Conservation (phyloP, 108 stramenopile genomes). For the Cylindrotheca closterium region DNA sequence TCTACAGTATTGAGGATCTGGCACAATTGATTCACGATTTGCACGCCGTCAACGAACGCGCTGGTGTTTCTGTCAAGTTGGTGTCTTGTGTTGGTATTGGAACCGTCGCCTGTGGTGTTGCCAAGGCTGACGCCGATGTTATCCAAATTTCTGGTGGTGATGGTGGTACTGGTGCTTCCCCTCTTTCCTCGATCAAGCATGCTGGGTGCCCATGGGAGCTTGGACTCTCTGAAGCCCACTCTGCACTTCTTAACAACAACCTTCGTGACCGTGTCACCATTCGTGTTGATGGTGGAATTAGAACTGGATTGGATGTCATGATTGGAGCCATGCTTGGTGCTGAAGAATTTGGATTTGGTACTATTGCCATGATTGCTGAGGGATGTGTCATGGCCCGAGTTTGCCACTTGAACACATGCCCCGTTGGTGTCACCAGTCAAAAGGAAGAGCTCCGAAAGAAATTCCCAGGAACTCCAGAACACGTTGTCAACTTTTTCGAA, state of each 20-base stretch:
- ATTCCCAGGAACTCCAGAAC: conserved; percentile 96
- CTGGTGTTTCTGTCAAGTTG: conserved; percentile 95
- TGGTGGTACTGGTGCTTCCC: conserved; percentile 93
- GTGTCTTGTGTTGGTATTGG: conserved; percentile 96
- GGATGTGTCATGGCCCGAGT: conserved; percentile 96
- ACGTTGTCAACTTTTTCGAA: conserved; percentile 95
- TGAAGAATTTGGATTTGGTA: conserved; percentile 93
- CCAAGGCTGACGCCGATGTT: conserved; percentile 95
- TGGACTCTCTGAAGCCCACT: conserved; percentile 90
- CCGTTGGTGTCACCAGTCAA: conserved; percentile 94
- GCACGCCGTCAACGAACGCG: conserved; percentile 89
- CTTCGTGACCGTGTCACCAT: conserved; percentile 89
- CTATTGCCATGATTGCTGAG: conserved; percentile 94
- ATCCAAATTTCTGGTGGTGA: conserved; percentile 94
- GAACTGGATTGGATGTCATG: conserved; percentile 89
- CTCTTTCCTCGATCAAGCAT: conserved; percentile 90
- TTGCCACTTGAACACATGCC: conserved; percentile 96
- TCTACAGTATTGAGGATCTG: conserved; percentile 96
- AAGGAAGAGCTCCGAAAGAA: conserved; percentile 95
- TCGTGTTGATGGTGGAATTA: conserved; percentile 91
- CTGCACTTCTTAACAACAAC: conserved; percentile 81
- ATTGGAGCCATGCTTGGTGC: conserved; percentile 91
- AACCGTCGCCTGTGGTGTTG: conserved; percentile 94
- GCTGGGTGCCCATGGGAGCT: conserved; percentile 94
- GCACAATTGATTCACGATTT: conserved; percentile 95